Evolutionary conservation across 1,284 basidiomycete species (phyloP), one percentile per base, ranked within the genome.

Genomic region (Fomitopsis betulina): DNA sequence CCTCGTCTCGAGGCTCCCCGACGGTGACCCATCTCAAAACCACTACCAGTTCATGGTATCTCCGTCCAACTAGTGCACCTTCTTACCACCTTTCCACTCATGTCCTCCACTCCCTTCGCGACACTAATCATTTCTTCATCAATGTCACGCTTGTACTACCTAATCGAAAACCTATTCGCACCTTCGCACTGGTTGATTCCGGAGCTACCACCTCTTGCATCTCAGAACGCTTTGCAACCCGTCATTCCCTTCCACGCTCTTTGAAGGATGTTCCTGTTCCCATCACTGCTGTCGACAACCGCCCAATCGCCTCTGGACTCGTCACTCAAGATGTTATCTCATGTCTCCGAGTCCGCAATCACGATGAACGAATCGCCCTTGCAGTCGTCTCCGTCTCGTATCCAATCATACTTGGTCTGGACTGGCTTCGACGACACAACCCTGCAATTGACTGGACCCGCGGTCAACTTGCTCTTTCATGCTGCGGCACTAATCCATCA

Each of bases 151-250:
- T 77, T 38, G 51, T 21, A 5, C 73, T 76, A 47, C 72, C 72
- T 38, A 62, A 68, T 50, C 54, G 58, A 51, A 63, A 64, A 58
- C 66, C 70, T 21, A 63, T 76, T 8, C 17, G 23, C 8, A 70
- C 64, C 1, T 67, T 63, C 58, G 73, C 72, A 35, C 65, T 77
- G 15, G 57, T 77, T 27, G 74, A 78, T 59, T 72, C 56, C 51
- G 73, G 75, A 43, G 71, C 75, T 25, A 65, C 70, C 1, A 49
- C 54, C 3, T 77, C 72, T 5, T 73, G 69, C 56, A 76, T 77
- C 54, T 75, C 72, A 0, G 62, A 71, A 0, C n/a, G 35, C 13
- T 76, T 76, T 55, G 63, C 69, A 19, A 40, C 60, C 30, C 54
- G 66, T 5, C 72, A 76, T 39, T 67, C 65, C 5, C 57, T 76